Conservation (phyloP, 208 protist species). For the Endotrypanum monterogeii region DNA sequence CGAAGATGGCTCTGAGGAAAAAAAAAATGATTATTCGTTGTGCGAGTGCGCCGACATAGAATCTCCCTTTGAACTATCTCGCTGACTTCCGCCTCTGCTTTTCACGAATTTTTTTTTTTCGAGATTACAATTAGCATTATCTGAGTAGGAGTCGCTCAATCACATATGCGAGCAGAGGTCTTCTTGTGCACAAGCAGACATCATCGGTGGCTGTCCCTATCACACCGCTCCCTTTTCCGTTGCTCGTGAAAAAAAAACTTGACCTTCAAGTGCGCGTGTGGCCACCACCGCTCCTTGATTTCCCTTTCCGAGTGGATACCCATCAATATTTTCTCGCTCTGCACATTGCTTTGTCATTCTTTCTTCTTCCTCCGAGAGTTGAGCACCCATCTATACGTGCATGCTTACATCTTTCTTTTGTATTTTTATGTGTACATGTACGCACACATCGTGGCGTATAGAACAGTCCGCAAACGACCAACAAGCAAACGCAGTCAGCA, state of each 20-base stretch:
- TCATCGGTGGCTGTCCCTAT: neutral
- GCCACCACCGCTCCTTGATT: neutral
- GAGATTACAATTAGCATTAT: neutral
- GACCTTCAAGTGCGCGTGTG: neutral
- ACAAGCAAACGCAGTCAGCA: too few species aligned
- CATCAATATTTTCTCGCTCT: neutral
- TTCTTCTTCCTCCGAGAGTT: neutral
- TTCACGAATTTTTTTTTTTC: neutral
- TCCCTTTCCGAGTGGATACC: neutral
- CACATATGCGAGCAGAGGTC: neutral
- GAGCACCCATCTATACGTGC: neutral
- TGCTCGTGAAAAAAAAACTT: neutral
- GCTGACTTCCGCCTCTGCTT: neutral
- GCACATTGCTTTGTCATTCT: neutral
- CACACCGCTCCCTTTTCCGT: neutral
- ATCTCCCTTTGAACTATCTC: neutral
- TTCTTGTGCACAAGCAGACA: neutral
- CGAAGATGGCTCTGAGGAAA: too few species aligned
- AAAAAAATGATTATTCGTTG: too few species aligned
- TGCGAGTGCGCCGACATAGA: too few species aligned
- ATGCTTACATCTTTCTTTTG: too few species aligned
- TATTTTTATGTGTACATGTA: too few species aligned
- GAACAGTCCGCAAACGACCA: too few species aligned
- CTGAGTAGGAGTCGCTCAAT: neutral
- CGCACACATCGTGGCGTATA: too few species aligned